Percentiles rank a stretch among this genome's conserved stretches.
These are phyloP conservation scores for Daldinia sp. DNA, from an alignment of 2,329 filamentous ascomycete genomes.

Conservation along the genomic window DNA sequence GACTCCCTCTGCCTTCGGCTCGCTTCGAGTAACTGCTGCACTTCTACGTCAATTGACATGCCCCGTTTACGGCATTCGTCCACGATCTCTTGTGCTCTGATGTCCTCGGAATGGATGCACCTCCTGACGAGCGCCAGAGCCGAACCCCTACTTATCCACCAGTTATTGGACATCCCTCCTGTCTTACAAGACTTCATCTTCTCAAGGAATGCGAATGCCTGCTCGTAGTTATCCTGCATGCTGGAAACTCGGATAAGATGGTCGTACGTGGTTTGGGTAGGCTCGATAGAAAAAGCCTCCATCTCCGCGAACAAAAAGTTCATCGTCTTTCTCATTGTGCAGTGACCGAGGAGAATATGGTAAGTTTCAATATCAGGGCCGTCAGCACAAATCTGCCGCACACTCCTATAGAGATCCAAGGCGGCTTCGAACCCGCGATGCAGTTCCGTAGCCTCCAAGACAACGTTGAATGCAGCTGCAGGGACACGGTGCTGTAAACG, in stretches of 20 bases:
- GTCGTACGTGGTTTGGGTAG: constrained; percentile 50
- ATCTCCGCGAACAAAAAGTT: constrained; percentile 56
- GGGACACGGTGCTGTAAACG: constrained; percentile 55
- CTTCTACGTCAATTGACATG: constrained; percentile 46
- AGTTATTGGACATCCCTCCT: constrained; percentile 33
- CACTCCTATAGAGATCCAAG: constrained; percentile 55
- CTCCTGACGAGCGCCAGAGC: constrained; percentile 52
- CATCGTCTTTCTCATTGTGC: constrained; percentile 48
- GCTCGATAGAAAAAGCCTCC: constrained; percentile 52
- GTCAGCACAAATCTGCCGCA: constrained; percentile 53
- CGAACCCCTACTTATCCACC: constrained; percentile 52
- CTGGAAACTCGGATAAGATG: constrained; percentile 52
- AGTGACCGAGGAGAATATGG: constrained; percentile 51
- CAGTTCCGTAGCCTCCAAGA: constrained; percentile 53
- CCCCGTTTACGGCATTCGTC: constrained; percentile 49
- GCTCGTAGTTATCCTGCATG: constrained; percentile 52
- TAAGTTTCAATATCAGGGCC: constrained; percentile 55
- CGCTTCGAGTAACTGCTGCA: constrained; percentile 42
- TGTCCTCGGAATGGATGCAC: constrained; percentile 53
- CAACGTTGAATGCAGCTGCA: constrained; percentile 56
- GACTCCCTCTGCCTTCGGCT: constrained; percentile 23
- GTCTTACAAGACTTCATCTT: constrained; percentile 42
- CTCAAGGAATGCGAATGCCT: constrained; percentile 52
- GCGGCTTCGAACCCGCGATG: constrained; percentile 47
- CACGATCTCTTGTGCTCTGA: constrained; percentile 51